A percentile compares a stretch with the other conserved stretches of the same genome.
phyloP scores from a whole-genome alignment of 1,284 basidiomycete species.

The Leccinum fuscescens region DNA sequence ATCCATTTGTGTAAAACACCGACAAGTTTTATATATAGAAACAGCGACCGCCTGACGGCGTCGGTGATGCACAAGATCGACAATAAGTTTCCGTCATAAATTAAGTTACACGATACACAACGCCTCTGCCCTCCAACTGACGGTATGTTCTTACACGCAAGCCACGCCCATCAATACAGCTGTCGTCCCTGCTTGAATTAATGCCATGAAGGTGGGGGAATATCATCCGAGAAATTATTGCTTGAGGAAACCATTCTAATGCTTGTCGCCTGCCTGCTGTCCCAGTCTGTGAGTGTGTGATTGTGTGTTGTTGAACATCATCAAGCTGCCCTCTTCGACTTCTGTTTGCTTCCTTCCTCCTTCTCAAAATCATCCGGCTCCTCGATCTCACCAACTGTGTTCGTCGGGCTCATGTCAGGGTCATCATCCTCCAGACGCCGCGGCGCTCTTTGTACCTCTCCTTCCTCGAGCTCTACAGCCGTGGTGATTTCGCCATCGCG shows the following conservation, averaged over 20 bases:
- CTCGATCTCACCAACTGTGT: neutral
- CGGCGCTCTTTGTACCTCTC: neutral
- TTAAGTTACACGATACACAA: neutral
- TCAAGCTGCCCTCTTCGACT: neutral
- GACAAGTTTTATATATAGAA: too few species aligned
- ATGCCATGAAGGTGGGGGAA: neutral
- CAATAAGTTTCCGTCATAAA: neutral
- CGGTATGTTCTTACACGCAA: neutral
- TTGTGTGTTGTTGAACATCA: neutral
- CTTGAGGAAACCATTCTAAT: neutral
- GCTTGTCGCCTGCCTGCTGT: neutral
- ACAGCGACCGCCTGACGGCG: neutral
- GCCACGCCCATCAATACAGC: neutral
- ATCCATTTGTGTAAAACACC: too few species aligned
- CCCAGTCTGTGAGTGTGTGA: neutral
- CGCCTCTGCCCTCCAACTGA: neutral
- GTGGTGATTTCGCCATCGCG: conserved; percentile 35
- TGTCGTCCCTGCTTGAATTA: neutral
- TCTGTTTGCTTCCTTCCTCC: neutral
- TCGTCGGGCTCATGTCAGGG: conserved; percentile 10
- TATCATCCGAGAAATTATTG: neutral
- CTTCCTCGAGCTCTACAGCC: conserved; percentile 19
- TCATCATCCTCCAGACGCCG: neutral
- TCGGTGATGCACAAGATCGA: neutral
- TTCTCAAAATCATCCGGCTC: neutral